Conservation (phyloP, 2,329 filamentous ascomycete genomes). For the Aureobasidium lini region DNA sequence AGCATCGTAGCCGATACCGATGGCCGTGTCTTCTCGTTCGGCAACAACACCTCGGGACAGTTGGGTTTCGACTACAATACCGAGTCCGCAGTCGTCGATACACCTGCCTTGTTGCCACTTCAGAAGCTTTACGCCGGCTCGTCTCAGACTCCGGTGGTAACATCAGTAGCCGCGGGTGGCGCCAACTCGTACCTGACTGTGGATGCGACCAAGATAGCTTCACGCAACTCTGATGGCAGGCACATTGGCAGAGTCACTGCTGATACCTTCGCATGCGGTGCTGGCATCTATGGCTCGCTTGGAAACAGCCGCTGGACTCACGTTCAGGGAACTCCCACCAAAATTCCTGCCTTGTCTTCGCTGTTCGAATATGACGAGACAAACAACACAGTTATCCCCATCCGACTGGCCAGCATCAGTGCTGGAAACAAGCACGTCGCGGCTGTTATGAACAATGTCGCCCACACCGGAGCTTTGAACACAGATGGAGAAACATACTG, state of each 20-base stretch:
- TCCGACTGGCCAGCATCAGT: constrained; percentile 64
- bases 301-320: constrained; percentile 89
- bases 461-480: constrained; percentile 42
- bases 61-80: constrained; percentile 69
- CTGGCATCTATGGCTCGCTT: constrained; percentile 74
- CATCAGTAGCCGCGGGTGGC: constrained; percentile 75
- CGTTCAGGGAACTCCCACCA: constrained; percentile 66
- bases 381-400: constrained; percentile 60
- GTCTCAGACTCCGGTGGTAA: constrained; percentile 58
- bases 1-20: constrained; percentile 69
- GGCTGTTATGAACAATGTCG: constrained; percentile 74
- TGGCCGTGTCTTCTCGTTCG: constrained; percentile 77
- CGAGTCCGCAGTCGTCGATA: constrained; percentile 56
- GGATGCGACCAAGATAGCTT: constrained; percentile 59
- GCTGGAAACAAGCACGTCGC: constrained; percentile 75
- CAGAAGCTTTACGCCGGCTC: constrained; percentile 65
- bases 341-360: constrained; percentile 74
- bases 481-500: constrained; percentile 70
- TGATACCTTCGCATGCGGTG: constrained; percentile 82
- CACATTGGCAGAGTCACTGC: constrained; percentile 53
- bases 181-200: constrained; percentile 81
- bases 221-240: constrained; percentile 24
- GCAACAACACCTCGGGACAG: constrained; percentile 87
- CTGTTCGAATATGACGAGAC: constrained; percentile 82
- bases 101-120: constrained; percentile 63